phyloP scores from a whole-genome alignment of 163 green algal species.

The Scenedesmus sp. region DNA sequence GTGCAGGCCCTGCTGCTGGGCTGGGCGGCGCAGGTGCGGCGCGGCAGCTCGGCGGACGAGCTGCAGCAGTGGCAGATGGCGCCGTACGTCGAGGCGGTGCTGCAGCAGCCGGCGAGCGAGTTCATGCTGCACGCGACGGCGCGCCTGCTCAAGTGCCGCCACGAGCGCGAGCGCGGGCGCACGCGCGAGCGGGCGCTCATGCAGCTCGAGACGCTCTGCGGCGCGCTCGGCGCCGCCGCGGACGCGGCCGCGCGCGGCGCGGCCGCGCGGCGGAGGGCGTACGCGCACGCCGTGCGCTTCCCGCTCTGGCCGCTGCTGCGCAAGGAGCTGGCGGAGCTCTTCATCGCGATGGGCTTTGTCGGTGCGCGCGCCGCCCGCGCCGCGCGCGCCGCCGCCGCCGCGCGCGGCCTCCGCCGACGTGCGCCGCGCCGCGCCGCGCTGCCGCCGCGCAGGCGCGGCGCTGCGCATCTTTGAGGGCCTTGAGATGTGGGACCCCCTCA shows the following conservation, averaged over 20 bases:
- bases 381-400: background rate
- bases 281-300: slow-evolving; percentile 61
- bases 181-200: slow-evolving; percentile 84
- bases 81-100: slow-evolving; percentile 81
- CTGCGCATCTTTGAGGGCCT: slow-evolving; percentile 84
- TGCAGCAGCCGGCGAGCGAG: slow-evolving; percentile 58
- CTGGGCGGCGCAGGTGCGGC: slow-evolving; percentile 56
- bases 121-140: slow-evolving; percentile 65
- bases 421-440: background rate
- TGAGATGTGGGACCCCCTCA: slow-evolving; percentile 89
- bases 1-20: slow-evolving; percentile 80
- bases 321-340: slow-evolving; percentile 83
- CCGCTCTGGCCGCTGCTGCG: slow-evolving; percentile 54
- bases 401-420: background rate
- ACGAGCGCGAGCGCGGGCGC: slow-evolving; percentile 75
- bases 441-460: slow-evolving; percentile 57
- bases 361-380: no score
- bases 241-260: background rate
- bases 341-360: slow-evolving; percentile 79
- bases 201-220: slow-evolving; percentile 42
- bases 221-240: background rate
- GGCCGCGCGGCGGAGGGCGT: slow-evolving; percentile 37
- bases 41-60: slow-evolving; percentile 64
- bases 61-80: slow-evolving; percentile 82
- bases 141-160: slow-evolving; percentile 53